Evolutionary conservation across 164 flowering plant genomes (phyloP).

Genomic region (Nymphaea colorata): DNA sequence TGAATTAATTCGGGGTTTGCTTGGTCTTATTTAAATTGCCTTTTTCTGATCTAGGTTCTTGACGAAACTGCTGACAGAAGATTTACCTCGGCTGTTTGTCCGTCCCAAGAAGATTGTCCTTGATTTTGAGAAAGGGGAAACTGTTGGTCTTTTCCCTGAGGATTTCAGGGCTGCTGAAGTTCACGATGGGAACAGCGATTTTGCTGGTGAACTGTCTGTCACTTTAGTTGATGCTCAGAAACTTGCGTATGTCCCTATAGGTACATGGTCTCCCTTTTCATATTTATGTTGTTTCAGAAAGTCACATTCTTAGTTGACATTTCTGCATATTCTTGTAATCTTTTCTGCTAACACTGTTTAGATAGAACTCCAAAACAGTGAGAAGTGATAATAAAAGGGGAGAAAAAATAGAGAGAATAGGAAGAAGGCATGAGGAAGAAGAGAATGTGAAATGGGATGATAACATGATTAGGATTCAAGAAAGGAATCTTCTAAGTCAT

Average conservation of each 20-base stretch:
- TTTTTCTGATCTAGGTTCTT: constrained; percentile 52
- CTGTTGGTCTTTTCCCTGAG: constrained; percentile 68
- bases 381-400: too few species aligned
- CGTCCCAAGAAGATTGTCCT: constrained; percentile 91
- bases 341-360: too few species aligned
- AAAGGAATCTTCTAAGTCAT: too few species aligned
- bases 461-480: too few species aligned
- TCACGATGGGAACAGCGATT: constrained; percentile 80
- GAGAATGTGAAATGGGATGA: too few species aligned
- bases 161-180: constrained; percentile 47
- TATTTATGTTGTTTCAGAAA: too few species aligned
- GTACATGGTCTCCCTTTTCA: constrained; percentile 21
- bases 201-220: constrained; percentile 86
- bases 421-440: too few species aligned
- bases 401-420: too few species aligned
- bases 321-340: too few species aligned
- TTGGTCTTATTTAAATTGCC: not conserved
- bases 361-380: too few species aligned
- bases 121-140: constrained; percentile 82
- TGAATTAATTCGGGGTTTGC: not conserved
- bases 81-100: constrained; percentile 87
- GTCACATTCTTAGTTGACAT: too few species aligned
- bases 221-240: constrained; percentile 92
- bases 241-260: constrained; percentile 61
- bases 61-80: constrained; percentile 93